These are phyloP conservation scores for Trametes cinnabarina DNA, from an alignment of 768 basidiomycete species.

Conservation along the genomic window DNA sequence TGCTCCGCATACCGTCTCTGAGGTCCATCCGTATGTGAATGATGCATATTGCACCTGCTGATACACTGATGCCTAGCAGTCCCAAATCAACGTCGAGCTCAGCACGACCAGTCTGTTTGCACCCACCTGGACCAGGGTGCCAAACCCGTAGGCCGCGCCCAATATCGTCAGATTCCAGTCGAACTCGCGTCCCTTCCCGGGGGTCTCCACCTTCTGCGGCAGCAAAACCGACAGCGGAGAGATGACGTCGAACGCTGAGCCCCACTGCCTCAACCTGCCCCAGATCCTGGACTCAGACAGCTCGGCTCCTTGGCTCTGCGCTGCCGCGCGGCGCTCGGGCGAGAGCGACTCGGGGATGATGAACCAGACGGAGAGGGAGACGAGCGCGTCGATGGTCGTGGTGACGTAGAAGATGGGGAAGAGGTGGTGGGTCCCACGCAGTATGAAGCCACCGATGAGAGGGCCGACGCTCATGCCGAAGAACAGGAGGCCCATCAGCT, in stretches of 20 bases:
- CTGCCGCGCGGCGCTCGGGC: slow-evolving; percentile 13
- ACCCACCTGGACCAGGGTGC: slow-evolving; percentile 47
- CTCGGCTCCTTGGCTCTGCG: not conserved
- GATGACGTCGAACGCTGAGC: slow-evolving; percentile 55
- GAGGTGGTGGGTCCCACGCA: slow-evolving; percentile 51
- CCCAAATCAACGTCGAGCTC: not conserved
- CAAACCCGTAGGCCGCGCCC: slow-evolving; percentile 51
- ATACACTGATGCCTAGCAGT: slow-evolving; percentile 48
- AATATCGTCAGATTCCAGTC: slow-evolving; percentile 70
- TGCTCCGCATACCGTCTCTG: slow-evolving; percentile 51
- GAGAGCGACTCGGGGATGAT: slow-evolving; percentile 80
- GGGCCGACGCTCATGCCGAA: slow-evolving; percentile 77
- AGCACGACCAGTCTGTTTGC: not conserved
- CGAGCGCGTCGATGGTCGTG: slow-evolving; percentile 46
- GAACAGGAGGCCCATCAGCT: slow-evolving; percentile 66
- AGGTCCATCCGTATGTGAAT: slow-evolving; percentile 59
- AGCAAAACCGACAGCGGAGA: slow-evolving; percentile 67
- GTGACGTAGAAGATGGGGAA: slow-evolving; percentile 77
- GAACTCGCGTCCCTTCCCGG: slow-evolving; percentile 38
- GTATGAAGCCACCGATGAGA: slow-evolving; percentile 61
- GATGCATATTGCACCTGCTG: slow-evolving; percentile 66
- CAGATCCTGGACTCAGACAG: not conserved
- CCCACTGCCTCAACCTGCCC: slow-evolving; percentile 41
- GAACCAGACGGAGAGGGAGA: slow-evolving; percentile 48
- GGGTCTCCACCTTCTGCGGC: slow-evolving; percentile 39